phyloP scores from a whole-genome alignment of 805 yeast genomes.

The Sungouiella thailandica region DNA sequence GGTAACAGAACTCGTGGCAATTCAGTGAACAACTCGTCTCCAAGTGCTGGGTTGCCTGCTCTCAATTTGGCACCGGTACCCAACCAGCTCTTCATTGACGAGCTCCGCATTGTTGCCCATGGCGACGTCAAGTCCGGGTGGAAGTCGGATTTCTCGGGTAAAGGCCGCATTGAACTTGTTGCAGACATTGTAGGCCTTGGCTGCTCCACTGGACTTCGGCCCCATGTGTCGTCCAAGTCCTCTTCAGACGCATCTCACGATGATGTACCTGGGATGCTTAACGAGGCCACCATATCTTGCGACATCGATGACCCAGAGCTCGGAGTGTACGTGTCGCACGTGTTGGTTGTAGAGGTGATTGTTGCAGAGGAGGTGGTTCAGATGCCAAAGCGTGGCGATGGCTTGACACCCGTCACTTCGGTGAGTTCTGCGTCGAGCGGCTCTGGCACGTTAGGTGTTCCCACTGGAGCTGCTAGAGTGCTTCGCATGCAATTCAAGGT shows the following conservation, averaged over 20 bases:
- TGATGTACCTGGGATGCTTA: slow-evolving; percentile 22
- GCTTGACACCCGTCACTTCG: slow-evolving; percentile 24
- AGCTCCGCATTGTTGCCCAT: slow-evolving; percentile 62
- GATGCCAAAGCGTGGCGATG: slow-evolving; percentile 8
- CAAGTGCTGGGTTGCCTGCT: too few species aligned
- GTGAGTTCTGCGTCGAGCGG: slow-evolving; percentile 12
- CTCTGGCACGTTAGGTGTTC: slow-evolving; percentile 47
- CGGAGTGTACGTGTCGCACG: slow-evolving; percentile 75
- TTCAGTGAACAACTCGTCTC: background rate
- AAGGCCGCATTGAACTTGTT: slow-evolving; percentile 75
- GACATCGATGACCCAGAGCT: slow-evolving; percentile 77
- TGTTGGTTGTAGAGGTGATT: slow-evolving; percentile 79
- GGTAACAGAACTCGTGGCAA: background rate
- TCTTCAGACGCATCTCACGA: slow-evolving; percentile 29
- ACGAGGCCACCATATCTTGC: slow-evolving; percentile 58
- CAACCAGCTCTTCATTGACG: slow-evolving; percentile 54
- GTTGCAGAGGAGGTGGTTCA: slow-evolving; percentile 84
- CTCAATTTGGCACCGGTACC: background rate
- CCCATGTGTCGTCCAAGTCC: slow-evolving; percentile 41
- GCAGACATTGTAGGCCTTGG: slow-evolving; percentile 63
- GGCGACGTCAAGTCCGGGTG: slow-evolving; percentile 90
- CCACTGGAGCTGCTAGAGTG: slow-evolving; percentile 94
- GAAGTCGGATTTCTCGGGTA: slow-evolving; percentile 83
- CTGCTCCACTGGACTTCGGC: slow-evolving; percentile 47
- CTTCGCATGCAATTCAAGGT: slow-evolving; percentile 90